Evolutionary conservation across 116 monocot species (phyloP).

Genomic region (Iris pallida): DNA sequence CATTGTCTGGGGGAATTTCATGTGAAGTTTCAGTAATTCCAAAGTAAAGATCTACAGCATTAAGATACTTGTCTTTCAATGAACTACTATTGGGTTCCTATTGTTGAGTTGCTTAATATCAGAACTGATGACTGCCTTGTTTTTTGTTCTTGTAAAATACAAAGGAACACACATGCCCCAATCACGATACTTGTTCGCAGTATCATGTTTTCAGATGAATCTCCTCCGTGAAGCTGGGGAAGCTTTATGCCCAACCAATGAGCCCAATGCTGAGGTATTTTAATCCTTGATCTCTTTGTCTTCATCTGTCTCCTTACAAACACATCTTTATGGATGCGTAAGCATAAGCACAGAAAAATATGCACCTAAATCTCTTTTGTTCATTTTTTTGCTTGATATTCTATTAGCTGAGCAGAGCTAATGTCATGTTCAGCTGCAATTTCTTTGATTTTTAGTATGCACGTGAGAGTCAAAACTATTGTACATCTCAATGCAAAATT

Average conservation of each 20-base stretch:
- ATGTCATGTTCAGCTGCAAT: too few species aligned
- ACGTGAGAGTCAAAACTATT: too few species aligned
- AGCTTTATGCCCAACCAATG: conserved; percentile 61
- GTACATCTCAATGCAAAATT: too few species aligned
- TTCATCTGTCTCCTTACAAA: background rate
- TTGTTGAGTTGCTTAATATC: background rate
- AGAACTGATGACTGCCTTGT: conserved; percentile 1
- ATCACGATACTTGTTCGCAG: conserved; percentile 90
- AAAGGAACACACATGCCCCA: conserved; percentile 74
- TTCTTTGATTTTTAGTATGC: too few species aligned
- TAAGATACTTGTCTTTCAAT: too few species aligned
- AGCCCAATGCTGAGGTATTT: conserved; percentile 77
- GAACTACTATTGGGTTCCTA: too few species aligned
- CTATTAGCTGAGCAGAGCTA: background rate
- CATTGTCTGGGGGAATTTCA: too few species aligned
- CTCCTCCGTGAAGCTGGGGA: conserved; percentile 84
- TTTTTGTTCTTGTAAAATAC: conserved; percentile 1
- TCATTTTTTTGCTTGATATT: background rate
- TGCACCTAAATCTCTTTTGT: background rate
- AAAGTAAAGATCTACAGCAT: too few species aligned
- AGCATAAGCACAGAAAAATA: too few species aligned
- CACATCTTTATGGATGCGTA: background rate
- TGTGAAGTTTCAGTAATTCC: too few species aligned
- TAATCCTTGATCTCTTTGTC: background rate
- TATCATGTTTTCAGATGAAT: conserved; percentile 90